Evolutionary conservation across 106 monocot species (phyloP).

Genomic region (Dendrobium nobile): DNA sequence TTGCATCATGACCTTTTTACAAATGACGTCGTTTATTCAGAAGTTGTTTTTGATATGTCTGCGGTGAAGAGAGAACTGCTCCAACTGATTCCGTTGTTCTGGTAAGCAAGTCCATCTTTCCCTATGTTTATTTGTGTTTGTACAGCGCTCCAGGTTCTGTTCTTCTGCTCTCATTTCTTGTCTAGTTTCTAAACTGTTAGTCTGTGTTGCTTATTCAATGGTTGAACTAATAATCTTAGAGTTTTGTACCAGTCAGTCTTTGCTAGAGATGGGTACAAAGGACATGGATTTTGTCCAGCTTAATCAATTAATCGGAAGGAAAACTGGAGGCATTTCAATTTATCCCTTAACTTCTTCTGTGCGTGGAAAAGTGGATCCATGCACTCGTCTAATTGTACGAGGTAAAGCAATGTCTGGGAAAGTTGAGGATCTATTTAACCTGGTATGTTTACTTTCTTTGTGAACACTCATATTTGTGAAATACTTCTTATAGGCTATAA

Average conservation of each 20-base stretch:
- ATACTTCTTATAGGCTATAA: background rate
- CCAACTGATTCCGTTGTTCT: conserved; percentile 82
- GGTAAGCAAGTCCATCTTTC: conserved; percentile 37
- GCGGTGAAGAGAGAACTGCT: conserved; percentile 80
- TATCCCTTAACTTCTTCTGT: conserved; percentile 92
- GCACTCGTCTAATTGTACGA: conserved; percentile 70
- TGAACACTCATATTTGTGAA: background rate
- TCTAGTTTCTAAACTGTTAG: background rate
- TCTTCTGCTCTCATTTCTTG: background rate
- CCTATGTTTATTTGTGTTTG: background rate
- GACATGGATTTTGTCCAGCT: conserved; percentile 95
- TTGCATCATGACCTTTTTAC: conserved; percentile 95
- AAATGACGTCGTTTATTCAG: conserved; percentile 94
- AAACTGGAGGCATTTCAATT: conserved; percentile 95
- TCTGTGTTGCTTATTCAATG: conserved; percentile 1
- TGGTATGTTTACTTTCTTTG: conserved; percentile 40
- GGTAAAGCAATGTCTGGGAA: conserved; percentile 88
- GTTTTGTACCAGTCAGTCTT: conserved; percentile 71
- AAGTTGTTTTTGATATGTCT: conserved; percentile 96
- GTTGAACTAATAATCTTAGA: conserved; percentile 4
- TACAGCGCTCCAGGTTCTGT: background rate
- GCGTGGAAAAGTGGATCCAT: conserved; percentile 76
- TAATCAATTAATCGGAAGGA: conserved; percentile 96
- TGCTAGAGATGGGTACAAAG: conserved; percentile 99
- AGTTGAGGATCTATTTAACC: conserved; percentile 77